Base-by-base conservation (phyloP, 805 yeast species). In the Cyberlindnera americana region DNA sequence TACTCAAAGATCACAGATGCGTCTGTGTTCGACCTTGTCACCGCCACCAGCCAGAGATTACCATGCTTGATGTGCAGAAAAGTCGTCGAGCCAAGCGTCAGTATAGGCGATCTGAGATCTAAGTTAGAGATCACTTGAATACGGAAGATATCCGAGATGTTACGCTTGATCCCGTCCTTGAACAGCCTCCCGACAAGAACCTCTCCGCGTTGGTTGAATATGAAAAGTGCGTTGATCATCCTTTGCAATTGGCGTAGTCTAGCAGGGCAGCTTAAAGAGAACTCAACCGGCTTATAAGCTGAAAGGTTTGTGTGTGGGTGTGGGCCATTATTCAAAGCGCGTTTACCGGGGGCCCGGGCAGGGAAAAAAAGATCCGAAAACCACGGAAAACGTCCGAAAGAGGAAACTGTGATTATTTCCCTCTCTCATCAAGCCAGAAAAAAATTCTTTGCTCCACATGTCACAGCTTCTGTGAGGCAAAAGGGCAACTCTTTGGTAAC, bases 71-170 rank as follows among this genome's bases (percentile, higher is more conserved):
- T 80, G 55, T 88, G 90, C 38, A 88, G 72, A 57, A 91, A 93
- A 0, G 96, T 83, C 0, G 98, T 93, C 0, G 95, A 86, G 1
- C 98, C 98, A 31, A 93, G 64, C 0, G 98, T 93, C 31, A 91
- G 65, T 1, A 84, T 71, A 0, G 93, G 91, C 0, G 87, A 75
- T 46, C 80, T 65, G n/a, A 70, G 65, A 17, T 74, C 80, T 4
- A 75, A 68, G 41, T 81, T 74, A 38, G 85, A 70, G 29, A 91
- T 87, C 19, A 91, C 96, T 57, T 91, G 96, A 39, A 89, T 81
- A n/a, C 96, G 74, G 56, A 91, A 91, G 22, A 89, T 86, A 51
- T 90, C 97, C 14, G 93, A 70, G 16, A 90, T 79, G 39, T 83
- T 83, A 37, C 91, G 65, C 50, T 86, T 78, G 40, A 88, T 76